phyloP scores from a whole-genome alignment of 2,329 filamentous ascomycete genomes.

The Fusarium proliferatum region DNA sequence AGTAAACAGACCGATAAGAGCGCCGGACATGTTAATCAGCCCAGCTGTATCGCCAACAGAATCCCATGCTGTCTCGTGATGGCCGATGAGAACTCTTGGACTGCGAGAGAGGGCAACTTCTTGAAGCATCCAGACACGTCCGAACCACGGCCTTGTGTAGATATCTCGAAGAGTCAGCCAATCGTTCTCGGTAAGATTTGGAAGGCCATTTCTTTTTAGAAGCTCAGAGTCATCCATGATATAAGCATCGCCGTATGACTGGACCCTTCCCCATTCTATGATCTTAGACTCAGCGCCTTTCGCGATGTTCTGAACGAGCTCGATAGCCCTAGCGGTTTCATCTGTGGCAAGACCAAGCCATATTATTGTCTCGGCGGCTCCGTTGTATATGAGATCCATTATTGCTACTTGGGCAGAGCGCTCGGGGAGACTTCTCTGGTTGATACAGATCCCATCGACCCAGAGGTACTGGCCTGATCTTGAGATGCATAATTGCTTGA shows the following conservation, averaged over 20 bases:
- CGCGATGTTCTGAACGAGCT: neutral
- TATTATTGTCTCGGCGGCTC: neutral
- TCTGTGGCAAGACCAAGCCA: neutral
- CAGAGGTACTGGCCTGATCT: neutral
- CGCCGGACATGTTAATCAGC: no score
- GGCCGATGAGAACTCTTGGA: no score
- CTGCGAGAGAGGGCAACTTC: neutral
- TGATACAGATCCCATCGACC: neutral
- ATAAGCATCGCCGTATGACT: conserved; percentile 30
- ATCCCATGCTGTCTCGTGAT: no score
- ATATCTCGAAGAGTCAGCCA: conserved; percentile 29
- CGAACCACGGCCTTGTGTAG: conserved; percentile 42
- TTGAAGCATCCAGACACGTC: conserved; percentile 42
- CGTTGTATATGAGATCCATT: neutral
- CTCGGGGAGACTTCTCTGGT: neutral
- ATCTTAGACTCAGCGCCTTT: conserved; percentile 16
- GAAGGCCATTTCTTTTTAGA: conserved; percentile 29
- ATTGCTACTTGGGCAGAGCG: neutral
- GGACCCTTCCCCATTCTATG: conserved; percentile 21
- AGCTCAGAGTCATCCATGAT: conserved; percentile 30
- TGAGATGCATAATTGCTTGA: neutral
- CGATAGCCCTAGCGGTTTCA: neutral
- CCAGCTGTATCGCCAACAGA: no score
- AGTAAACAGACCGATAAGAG: no score
- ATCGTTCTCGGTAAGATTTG: conserved; percentile 24